Percentiles rank a stretch among this genome's conserved stretches.
phyloP scores from a whole-genome alignment of 2,329 filamentous ascomycete genomes.

The Phoma sp. region DNA sequence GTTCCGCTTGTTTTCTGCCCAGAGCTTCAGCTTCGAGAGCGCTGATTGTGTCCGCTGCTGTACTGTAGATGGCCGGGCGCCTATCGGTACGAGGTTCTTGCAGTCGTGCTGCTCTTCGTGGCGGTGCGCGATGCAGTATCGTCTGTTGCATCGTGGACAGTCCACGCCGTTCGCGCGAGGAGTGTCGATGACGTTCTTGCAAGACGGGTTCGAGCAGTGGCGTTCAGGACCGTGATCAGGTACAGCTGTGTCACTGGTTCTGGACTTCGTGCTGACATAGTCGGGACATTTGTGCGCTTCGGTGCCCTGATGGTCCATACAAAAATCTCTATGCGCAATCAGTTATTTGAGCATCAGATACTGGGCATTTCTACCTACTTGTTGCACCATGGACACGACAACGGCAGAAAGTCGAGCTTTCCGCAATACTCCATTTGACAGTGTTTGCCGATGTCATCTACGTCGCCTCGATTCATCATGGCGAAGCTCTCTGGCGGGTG shows the following conservation, averaged over 20 bases:
- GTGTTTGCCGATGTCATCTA: slow-evolving; percentile 85
- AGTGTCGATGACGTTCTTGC: slow-evolving; percentile 74
- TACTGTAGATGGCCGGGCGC: slow-evolving; percentile 54
- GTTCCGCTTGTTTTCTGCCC: slow-evolving; percentile 82
- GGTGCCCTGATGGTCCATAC: slow-evolving; percentile 92
- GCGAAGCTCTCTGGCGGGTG: slow-evolving; percentile 33
- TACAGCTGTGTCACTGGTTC: background rate
- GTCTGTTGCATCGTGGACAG: slow-evolving; percentile 72
- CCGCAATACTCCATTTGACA: slow-evolving; percentile 92
- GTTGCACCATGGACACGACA: slow-evolving; percentile 87
- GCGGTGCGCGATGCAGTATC: slow-evolving; percentile 80
- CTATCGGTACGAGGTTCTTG: slow-evolving; percentile 70
- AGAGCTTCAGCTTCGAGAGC: slow-evolving; percentile 77
- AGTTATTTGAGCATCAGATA: background rate
- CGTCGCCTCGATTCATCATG: slow-evolving; percentile 73
- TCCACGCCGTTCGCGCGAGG: slow-evolving; percentile 72
- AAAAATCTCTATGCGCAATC: slow-evolving; percentile 70
- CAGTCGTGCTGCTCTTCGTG: slow-evolving; percentile 85
- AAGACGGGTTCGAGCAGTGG: slow-evolving; percentile 66
- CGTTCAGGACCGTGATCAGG: background rate
- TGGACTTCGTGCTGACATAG: slow-evolving; percentile 50
- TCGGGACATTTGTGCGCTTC: slow-evolving; percentile 73
- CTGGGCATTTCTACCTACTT: slow-evolving; percentile 47
- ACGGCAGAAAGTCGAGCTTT: slow-evolving; percentile 94
- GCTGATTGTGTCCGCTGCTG: slow-evolving; percentile 73